Evolutionary conservation across 2,329 filamentous ascomycete species (phyloP).

Genomic region (Aureobasidium sp.): DNA sequence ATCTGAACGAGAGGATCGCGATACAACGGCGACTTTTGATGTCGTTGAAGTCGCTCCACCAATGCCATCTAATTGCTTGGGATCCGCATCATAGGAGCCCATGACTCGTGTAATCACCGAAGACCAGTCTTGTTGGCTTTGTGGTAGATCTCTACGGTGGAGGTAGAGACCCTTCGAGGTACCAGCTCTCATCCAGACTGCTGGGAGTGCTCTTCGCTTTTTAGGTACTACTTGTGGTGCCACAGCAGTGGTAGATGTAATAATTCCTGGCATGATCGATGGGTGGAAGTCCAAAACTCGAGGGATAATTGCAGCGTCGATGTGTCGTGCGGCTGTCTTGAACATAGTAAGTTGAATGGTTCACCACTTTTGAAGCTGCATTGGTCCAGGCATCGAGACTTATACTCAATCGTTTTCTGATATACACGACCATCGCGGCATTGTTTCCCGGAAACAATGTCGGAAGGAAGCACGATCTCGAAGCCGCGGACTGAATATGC

Average conservation of each 20-base stretch:
- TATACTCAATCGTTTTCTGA: neutral
- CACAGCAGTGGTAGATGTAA: neutral
- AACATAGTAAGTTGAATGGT: constrained; percentile 13
- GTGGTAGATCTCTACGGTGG: constrained; percentile 29
- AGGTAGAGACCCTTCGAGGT: constrained; percentile 37
- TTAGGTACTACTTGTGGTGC: neutral
- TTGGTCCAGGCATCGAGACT: neutral
- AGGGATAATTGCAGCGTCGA: constrained; percentile 14
- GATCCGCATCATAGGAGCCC: constrained; percentile 27
- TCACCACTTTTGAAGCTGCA: neutral
- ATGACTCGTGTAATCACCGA: constrained; percentile 29
- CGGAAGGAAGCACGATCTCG: neutral
- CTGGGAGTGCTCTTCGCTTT: constrained; percentile 23
- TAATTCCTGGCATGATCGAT: constrained; percentile 16
- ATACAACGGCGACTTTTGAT: constrained; percentile 22
- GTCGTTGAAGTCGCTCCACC: constrained; percentile 23
- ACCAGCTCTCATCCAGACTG: constrained; percentile 35
- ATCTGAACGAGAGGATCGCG: constrained; percentile 18
- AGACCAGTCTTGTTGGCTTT: constrained; percentile 24
- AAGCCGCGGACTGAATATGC: neutral
- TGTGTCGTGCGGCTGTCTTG: constrained; percentile 16
- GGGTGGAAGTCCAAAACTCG: constrained; percentile 5
- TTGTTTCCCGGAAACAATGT: neutral
- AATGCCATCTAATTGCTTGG: constrained; percentile 22
- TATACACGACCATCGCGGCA: neutral